Conservation (phyloP, 23 red algal genomes). For the Gracilariopsis chorda region DNA sequence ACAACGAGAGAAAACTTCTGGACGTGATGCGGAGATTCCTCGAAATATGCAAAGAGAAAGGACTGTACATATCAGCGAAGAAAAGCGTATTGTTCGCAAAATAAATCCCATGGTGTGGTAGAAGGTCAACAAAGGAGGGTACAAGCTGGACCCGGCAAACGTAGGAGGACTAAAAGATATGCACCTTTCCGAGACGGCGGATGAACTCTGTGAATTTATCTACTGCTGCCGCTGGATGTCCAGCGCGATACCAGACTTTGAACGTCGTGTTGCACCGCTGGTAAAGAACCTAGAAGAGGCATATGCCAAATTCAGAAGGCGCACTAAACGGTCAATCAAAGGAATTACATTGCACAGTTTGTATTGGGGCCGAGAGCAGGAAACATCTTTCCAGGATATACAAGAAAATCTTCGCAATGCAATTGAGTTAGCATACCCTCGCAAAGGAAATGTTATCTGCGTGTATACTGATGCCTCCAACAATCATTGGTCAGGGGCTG, state of each 20-base stretch:
- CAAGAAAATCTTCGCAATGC: conserved; percentile 10
- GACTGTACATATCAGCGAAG: not conserved
- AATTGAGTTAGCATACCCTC: not conserved
- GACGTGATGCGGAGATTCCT: not conserved
- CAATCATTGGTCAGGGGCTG: not conserved
- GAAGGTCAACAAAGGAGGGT: not conserved
- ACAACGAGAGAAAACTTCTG: not conserved
- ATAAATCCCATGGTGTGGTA: conserved; percentile 17
- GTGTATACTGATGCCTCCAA: not conserved
- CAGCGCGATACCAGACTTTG: not conserved
- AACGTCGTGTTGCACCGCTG: not conserved
- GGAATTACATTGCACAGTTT: not conserved
- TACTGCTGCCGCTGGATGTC: conserved; percentile 22
- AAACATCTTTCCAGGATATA: not conserved
- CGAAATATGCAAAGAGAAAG: conserved; percentile 3
- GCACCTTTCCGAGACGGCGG: not conserved
- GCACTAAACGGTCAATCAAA: not conserved
- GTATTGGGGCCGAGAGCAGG: not conserved
- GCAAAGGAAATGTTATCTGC: not conserved
- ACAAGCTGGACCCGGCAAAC: not conserved
- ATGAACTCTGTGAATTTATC: not conserved
- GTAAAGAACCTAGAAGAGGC: not conserved
- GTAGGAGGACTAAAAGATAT: not conserved
- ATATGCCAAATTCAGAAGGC: not conserved
- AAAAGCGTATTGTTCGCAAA: not conserved